A percentile compares a stretch with the other conserved stretches of the same genome.
Conservation (phyloP, 2,329 filamentous ascomycete genomes). For the Neopestalotiopsis sp. region DNA sequence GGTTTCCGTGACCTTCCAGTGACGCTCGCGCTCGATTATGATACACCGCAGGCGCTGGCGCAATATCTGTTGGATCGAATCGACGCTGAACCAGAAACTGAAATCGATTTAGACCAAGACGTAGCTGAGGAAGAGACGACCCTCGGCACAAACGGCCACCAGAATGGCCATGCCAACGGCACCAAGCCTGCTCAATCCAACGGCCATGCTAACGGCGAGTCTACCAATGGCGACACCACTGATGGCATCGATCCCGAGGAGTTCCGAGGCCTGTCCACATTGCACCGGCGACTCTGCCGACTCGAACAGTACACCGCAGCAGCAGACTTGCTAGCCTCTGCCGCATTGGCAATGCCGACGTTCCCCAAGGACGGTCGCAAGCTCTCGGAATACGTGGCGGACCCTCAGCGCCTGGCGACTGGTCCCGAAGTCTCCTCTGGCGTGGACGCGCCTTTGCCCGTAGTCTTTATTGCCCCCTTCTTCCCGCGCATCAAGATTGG, state of each 20-base stretch:
- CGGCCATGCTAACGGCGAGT: not conserved
- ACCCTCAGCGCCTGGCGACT: slow-evolving; percentile 16
- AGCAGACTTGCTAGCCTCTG: slow-evolving; percentile 16
- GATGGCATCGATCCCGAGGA: slow-evolving; percentile 10
- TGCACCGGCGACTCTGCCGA: slow-evolving; percentile 15
- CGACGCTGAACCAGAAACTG: not conserved
- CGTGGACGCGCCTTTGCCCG: not conserved
- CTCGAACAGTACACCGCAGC: slow-evolving; percentile 18
- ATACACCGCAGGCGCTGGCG: slow-evolving; percentile 14
- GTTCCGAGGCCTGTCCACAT: slow-evolving; percentile 12
- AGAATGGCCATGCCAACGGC: not conserved
- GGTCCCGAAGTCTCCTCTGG: not conserved
- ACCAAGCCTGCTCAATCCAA: not conserved
- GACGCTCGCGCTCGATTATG: slow-evolving; percentile 18
- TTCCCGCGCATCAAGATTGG: slow-evolving; percentile 19
- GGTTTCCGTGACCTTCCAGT: slow-evolving; percentile 17
- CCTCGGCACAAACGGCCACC: not conserved
- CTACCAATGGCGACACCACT: not conserved
- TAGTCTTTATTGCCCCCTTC: slow-evolving; percentile 17
- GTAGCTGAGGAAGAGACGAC: not conserved
- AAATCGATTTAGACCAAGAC: slow-evolving; percentile 6
- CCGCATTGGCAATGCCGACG: slow-evolving; percentile 17
- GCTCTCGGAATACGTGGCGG: slow-evolving; percentile 9
- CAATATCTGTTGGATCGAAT: slow-evolving; percentile 14
- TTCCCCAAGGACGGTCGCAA: slow-evolving; percentile 12